Percentiles rank a stretch among this genome's conserved stretches.
These are phyloP conservation scores for Dryas alaskensis DNA, from an alignment of 306 rosid species.

Conservation along the genomic window DNA sequence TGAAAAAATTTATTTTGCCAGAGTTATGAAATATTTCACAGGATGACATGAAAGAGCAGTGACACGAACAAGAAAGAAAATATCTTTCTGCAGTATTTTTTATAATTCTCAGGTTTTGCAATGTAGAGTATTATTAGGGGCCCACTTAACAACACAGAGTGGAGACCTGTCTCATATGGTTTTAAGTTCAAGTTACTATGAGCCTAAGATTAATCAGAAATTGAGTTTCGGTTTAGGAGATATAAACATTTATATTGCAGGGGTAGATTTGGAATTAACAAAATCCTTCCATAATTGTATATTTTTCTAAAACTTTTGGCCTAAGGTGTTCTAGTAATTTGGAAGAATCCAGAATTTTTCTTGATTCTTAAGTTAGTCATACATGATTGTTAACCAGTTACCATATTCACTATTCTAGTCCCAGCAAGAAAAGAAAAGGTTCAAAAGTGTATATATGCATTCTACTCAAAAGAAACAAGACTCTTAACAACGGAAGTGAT, in stretches of 20 bases:
- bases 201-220: background rate
- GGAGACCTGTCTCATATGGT: background rate
- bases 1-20: background rate
- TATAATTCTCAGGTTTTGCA: background rate
- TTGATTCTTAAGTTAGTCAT: conserved; percentile 1
- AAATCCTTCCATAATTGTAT: background rate
- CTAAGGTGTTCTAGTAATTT: background rate
- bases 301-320: background rate
- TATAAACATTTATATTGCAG: background rate
- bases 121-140: background rate
- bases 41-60: background rate
- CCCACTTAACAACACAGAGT: background rate
- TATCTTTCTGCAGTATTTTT: background rate
- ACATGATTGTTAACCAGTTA: background rate
- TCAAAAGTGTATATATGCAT: background rate
- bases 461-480: background rate
- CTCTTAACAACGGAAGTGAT: background rate
- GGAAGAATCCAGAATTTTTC: background rate
- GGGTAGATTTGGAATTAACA: background rate
- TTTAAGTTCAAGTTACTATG: background rate
- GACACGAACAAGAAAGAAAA: background rate
- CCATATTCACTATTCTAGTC: background rate
- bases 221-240: background rate
- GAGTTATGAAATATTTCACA: background rate
- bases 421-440: background rate